phyloP scores from a whole-genome alignment of 225 moss, liverwort and hornwort genomes.

The Pseudoscleropodium purum region DNA sequence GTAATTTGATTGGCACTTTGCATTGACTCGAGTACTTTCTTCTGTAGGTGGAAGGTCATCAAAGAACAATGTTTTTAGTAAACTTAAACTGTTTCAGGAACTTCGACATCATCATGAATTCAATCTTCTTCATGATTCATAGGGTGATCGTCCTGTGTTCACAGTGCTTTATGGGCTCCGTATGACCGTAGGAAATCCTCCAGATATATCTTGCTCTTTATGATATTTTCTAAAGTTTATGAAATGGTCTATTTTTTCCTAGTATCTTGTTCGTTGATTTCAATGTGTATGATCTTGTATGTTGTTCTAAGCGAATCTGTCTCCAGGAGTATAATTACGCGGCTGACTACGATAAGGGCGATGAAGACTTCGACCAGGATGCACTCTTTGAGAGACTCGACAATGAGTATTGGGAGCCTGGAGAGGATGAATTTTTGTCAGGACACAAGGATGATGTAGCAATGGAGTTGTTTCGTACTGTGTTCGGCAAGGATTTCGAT shows the following conservation, averaged over 20 bases:
- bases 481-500: conserved; percentile 46
- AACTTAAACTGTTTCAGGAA: not conserved
- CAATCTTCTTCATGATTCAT: not conserved
- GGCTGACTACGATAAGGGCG: conserved; percentile 68
- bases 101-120: not conserved
- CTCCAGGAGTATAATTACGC: conserved; percentile 74
- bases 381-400: conserved; percentile 60
- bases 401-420: conserved; percentile 87
- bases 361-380: conserved; percentile 57
- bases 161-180: not conserved
- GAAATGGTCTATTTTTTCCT: not conserved
- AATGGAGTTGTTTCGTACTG: conserved; percentile 44
- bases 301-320: not conserved
- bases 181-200: not conserved
- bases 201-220: not conserved
- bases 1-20: not conserved
- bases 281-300: not conserved
- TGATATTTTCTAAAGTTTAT: not conserved
- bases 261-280: not conserved
- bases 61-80: not conserved
- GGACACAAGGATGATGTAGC: conserved; percentile 44
- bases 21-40: not conserved
- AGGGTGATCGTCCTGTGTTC: not conserved
- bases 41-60: not conserved
- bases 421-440: conserved; percentile 68